A percentile compares a stretch with the other conserved stretches of the same genome.
Conservation (phyloP, 805 yeast species). For the Suhomyces pyralidae region DNA sequence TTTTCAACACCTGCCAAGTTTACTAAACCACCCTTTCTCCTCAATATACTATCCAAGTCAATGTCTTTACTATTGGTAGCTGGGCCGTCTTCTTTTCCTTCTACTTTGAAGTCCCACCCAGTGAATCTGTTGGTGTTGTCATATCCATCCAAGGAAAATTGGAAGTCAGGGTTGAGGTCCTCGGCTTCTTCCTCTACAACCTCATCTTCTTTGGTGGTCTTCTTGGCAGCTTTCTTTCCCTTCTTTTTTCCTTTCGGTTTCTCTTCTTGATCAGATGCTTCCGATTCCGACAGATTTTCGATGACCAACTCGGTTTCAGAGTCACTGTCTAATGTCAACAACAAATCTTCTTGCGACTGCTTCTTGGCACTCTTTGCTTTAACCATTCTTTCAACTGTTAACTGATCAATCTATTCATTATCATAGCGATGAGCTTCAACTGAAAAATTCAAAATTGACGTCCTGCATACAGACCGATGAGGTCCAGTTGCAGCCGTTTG, state of each 20-base stretch:
- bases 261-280: conserved; percentile 43
- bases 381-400: conserved; percentile 7
- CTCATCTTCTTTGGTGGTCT: conserved; percentile 17
- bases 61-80: conserved; percentile 49
- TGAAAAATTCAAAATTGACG: conserved; percentile 1
- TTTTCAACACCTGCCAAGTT: conserved; percentile 45
- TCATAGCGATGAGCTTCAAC: conserved; percentile 3
- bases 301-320: conserved; percentile 45
- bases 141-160: conserved; percentile 63
- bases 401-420: neutral
- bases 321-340: conserved; percentile 77
- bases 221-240: conserved; percentile 12
- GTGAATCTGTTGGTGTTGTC: conserved; percentile 48
- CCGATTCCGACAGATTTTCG: conserved; percentile 19
- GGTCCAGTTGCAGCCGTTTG: neutral
- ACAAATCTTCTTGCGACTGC: conserved; percentile 46
- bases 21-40: conserved; percentile 75
- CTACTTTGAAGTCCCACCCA: conserved; percentile 84
- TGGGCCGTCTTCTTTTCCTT: conserved; percentile 21
- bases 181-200: conserved; percentile 30
- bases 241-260: conserved; percentile 16
- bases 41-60: conserved; percentile 83
- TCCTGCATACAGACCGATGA: neutral
- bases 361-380: conserved; percentile 7
- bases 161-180: conserved; percentile 71